Base-by-base conservation (phyloP, 148 eudicot genomes). In the Polygonum maritimum region DNA sequence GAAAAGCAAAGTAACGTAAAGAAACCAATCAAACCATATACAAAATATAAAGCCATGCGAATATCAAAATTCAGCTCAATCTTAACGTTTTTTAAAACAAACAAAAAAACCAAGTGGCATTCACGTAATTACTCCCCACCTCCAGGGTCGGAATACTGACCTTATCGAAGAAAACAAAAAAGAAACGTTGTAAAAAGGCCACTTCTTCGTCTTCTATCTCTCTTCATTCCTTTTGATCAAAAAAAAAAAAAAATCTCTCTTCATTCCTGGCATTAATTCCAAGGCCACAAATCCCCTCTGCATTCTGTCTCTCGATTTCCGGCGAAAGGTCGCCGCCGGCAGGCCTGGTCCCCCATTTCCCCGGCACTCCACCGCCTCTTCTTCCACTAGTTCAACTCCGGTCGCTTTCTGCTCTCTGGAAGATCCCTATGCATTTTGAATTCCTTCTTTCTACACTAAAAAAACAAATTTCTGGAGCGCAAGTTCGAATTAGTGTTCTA, bases 321-420 rank as follows among this genome's bases (percentile, higher is more conserved):
- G 71, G 71, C 71, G 19, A 67, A 15, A 5, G 11, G 11, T 5
- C 71, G 45, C 45, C 71, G 71, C 19, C 71, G 71, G 71, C 44
- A 16, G 44, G 8, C 71, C 71, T 67, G 71, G 71, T 36, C 45
- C 71, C 44, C 21, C 36, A 8, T 12, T 16, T 11, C 10, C 33
- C 63, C 63, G 33, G 69, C 69, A 63, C n/a, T 31, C 69, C 69
- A 63, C 69, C 69, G 69, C 40, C 69, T 12, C 69, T 33, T 31
- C 69, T 38, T 18, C 69, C 69, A 31, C 69, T n/a, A 40, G n/a
- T 63, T 31, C 40, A 31, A 7, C 69, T 63, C 69, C 67, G 33
- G 39, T 67, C 71, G 45, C 71, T 67, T 35, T 67, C 69, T 62
- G 69, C 69, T 31, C 60, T 62, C 4, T 57, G 38, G 44, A 67